These are phyloP conservation scores for Aspergillus phoenicis DNA, from an alignment of 2,329 filamentous ascomycete species.

Conservation along the genomic window DNA sequence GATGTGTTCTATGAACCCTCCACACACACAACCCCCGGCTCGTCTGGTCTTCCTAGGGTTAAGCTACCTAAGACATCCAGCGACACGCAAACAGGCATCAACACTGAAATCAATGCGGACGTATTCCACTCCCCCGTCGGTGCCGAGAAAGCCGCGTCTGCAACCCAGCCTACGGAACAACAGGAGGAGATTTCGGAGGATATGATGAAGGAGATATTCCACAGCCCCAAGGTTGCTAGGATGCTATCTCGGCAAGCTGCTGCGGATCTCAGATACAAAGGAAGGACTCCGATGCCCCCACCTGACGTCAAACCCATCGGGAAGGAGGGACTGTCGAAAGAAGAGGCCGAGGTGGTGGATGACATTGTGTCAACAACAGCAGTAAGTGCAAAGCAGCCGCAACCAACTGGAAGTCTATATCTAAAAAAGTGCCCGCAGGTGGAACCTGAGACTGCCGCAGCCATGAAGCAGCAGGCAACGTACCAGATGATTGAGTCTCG, in stretches of 20 bases:
- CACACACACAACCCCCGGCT: constrained; percentile 47
- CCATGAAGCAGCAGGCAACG: constrained; percentile 35
- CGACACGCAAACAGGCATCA: constrained; percentile 47
- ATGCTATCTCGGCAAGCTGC: constrained; percentile 54
- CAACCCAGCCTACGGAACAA: constrained; percentile 27
- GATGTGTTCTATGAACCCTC: constrained; percentile 61
- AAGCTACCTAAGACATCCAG: constrained; percentile 59
- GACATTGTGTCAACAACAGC: constrained; percentile 15
- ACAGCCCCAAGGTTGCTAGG: constrained; percentile 60
- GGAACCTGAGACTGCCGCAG: constrained; percentile 22
- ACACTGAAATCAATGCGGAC: constrained; percentile 56
- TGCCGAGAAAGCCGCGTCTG: constrained; percentile 17
- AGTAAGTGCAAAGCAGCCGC: constrained; percentile 14
- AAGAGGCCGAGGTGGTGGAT: constrained; percentile 23
- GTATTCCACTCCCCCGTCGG: constrained; percentile 51
- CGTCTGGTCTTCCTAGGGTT: constrained; percentile 57
- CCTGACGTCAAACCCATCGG: constrained; percentile 16
- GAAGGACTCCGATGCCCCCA: neutral
- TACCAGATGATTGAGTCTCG: constrained; percentile 84
- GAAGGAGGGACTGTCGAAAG: constrained; percentile 44
- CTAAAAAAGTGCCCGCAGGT: constrained; percentile 18
- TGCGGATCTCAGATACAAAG: constrained; percentile 11
- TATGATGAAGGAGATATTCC: constrained; percentile 64
- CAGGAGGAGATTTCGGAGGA: constrained; percentile 58
- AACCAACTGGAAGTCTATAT: neutral